Percentiles rank a stretch among this genome's conserved stretches.
phyloP scores from a whole-genome alignment of 148 eudicot genomes.

The Fagopyrum homotropicum region DNA sequence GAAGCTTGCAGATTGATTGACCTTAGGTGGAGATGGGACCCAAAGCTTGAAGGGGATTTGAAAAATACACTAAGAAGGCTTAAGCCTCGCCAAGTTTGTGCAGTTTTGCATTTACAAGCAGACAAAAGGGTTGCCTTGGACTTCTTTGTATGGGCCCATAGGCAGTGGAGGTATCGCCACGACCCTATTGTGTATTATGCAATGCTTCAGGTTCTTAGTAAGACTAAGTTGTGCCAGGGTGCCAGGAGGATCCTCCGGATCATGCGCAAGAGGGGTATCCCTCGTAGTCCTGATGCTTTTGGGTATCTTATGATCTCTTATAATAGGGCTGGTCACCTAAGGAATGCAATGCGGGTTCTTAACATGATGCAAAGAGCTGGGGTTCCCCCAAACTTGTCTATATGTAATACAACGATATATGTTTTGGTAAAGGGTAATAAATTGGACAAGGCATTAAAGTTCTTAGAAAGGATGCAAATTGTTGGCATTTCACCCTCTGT shows the following conservation, averaged over 20 bases:
- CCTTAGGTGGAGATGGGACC: slow-evolving; percentile 23
- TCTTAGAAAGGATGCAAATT: slow-evolving; percentile 30
- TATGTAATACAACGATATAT: slow-evolving; percentile 30
- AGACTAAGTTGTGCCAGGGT: slow-evolving; percentile 36
- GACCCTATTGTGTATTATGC: slow-evolving; percentile 29
- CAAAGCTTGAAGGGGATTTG: slow-evolving; percentile 25
- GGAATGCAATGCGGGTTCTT: slow-evolving; percentile 28
- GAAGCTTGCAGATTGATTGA: slow-evolving; percentile 31
- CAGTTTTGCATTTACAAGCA: slow-evolving; percentile 24
- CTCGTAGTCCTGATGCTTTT: slow-evolving; percentile 23
- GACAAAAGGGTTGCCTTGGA: slow-evolving; percentile 32
- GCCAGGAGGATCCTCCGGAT: slow-evolving; percentile 31
- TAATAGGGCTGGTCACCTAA: slow-evolving; percentile 30
- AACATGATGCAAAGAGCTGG: slow-evolving; percentile 31
- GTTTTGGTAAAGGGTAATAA: slow-evolving; percentile 30
- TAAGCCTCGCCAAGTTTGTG: slow-evolving; percentile 33
- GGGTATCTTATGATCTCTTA: slow-evolving; percentile 37
- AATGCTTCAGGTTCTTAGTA: slow-evolving; percentile 36
- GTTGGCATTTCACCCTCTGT: slow-evolving; percentile 29
- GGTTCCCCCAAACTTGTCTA: slow-evolving; percentile 25
- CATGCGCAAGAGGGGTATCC: slow-evolving; percentile 27
- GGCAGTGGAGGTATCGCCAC: slow-evolving; percentile 40
- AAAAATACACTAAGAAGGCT: slow-evolving; percentile 29
- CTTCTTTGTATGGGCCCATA: slow-evolving; percentile 31
- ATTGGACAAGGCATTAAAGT: slow-evolving; percentile 31